Evolutionary conservation across 345 rosid genomes (phyloP), one percentile per base, ranked within the genome.

Genomic region (Melaleuca quinquenervia): DNA sequence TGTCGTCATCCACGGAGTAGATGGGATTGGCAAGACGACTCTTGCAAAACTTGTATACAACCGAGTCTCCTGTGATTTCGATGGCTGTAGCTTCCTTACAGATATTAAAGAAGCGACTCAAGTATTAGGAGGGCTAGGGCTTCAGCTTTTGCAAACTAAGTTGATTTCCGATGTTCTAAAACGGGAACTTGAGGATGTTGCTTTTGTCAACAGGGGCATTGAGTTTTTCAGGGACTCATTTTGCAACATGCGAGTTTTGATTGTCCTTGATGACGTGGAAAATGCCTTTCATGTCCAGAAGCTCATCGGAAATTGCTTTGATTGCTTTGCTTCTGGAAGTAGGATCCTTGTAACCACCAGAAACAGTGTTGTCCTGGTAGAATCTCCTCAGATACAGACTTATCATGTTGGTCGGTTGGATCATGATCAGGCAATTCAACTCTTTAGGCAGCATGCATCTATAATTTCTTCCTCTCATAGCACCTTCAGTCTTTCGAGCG

Each of bases 31-130:
- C 41, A 84, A 84, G 54, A 84, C 86, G 15, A 84, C 56, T 24
- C 82, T 92, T 6, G 92, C 96, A 8, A 84, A 85, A 64, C 83
- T 62, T 50, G 53, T 90, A 6, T 89, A 82, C 44, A 86, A 88
- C 50, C 15, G 53, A 27, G 75, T 89, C 29, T 84, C 84, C 27
- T 45, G 24, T 49, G n/a, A 27, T 24, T 94, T 92, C 55, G 89
- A 92, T 24, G 88, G 89, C 56, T 83, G 60, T 22, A 86, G 86
- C 86, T 88, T 93, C 7, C 54, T 90, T 24, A 82, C 78, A 22
- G 89, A 90, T 75, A 4, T 41, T 41, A 41, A 41, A 41, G 41
- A 41, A 41, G 41, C 52, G 11, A 50, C 52, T 3, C 3, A 50
- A 50, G 11, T 50, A 14, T 14, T 3, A 50, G 13, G 1, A 11